Conservation (phyloP, 2,329 filamentous ascomycete genomes). For the Gliomastix tumulicola region DNA sequence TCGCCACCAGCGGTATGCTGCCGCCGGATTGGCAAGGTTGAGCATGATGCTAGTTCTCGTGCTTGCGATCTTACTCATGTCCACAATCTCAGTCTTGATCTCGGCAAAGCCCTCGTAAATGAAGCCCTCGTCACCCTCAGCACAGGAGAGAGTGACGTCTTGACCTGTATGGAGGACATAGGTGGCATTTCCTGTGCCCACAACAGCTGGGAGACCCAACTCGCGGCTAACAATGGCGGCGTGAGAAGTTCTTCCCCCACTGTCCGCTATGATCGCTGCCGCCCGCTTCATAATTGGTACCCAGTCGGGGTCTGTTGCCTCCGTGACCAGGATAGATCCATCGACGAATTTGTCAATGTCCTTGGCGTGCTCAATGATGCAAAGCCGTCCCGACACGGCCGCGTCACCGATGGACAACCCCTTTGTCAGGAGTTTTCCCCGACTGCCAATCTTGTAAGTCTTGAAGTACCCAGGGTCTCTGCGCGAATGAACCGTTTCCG, state of each 20-base stretch:
- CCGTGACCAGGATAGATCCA: slow-evolving; percentile 23
- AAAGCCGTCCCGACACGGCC: slow-evolving; percentile 21
- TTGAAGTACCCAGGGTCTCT: slow-evolving; percentile 18
- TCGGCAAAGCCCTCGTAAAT: slow-evolving; percentile 25
- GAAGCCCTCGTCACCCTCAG: slow-evolving; percentile 25
- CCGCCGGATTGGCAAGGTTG: slow-evolving; percentile 26
- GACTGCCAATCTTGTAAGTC: slow-evolving; percentile 20
- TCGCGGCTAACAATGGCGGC: slow-evolving; percentile 32
- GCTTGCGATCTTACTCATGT: slow-evolving; percentile 14
- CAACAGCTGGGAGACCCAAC: slow-evolving; percentile 26
- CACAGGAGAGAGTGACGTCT: slow-evolving; percentile 28
- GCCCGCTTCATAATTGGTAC: slow-evolving; percentile 28
- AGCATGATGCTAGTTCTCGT: slow-evolving; percentile 24
- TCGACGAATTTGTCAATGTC: slow-evolving; percentile 23
- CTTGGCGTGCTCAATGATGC: slow-evolving; percentile 18
- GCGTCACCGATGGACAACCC: slow-evolving; percentile 24
- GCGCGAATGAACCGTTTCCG: slow-evolving; percentile 27
- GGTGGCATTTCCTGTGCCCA: slow-evolving; percentile 25
- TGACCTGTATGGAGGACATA: slow-evolving; percentile 25
- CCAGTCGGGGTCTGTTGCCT: slow-evolving; percentile 28
- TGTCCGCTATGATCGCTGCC: slow-evolving; percentile 25
- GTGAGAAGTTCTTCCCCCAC: slow-evolving; percentile 28
- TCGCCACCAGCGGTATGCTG: slow-evolving; percentile 30
- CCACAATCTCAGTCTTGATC: slow-evolving; percentile 20
- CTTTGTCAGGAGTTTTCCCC: slow-evolving; percentile 16